A percentile compares a stretch with the other conserved stretches of the same genome.
Conservation (phyloP, 106 monocot species). For the Apostasia shenzhenica region DNA sequence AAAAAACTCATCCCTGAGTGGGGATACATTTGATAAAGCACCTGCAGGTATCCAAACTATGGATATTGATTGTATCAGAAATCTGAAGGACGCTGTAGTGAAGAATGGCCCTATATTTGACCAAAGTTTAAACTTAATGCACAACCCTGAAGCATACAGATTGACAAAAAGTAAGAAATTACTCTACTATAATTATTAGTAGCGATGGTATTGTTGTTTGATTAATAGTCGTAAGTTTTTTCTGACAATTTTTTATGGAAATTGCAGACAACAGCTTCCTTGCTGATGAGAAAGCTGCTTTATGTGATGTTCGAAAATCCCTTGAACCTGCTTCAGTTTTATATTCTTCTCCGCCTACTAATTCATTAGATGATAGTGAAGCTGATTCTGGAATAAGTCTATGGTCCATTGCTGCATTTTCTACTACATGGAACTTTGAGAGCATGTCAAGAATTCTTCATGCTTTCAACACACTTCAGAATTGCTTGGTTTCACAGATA, state of each 20-base stretch:
- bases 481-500: slow-evolving; percentile 2
- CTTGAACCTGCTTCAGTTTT: not conserved
- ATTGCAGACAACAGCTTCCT: slow-evolving; percentile 3
- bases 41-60: not conserved
- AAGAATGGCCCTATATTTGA: not conserved
- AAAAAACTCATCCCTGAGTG: not conserved
- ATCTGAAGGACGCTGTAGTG: slow-evolving; percentile 5
- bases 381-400: not conserved
- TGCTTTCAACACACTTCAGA: slow-evolving; percentile 16
- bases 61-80: not conserved
- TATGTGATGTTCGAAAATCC: not conserved
- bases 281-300: slow-evolving; percentile 3
- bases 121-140: not conserved
- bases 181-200: not conserved
- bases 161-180: slow-evolving; percentile 6
- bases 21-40: slow-evolving; percentile 5
- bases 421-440: slow-evolving; percentile 25
- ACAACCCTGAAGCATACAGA: not conserved
- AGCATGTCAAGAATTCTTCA: slow-evolving; percentile 43
- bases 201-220: not conserved
- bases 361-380: slow-evolving; percentile 2
- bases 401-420: slow-evolving; percentile 27
- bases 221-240: not conserved
- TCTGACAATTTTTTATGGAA: slow-evolving; percentile 7
- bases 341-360: slow-evolving; percentile 3